phyloP scores from a whole-genome alignment of 2,329 filamentous ascomycete genomes.

The Hymenoscyphus albidus region DNA sequence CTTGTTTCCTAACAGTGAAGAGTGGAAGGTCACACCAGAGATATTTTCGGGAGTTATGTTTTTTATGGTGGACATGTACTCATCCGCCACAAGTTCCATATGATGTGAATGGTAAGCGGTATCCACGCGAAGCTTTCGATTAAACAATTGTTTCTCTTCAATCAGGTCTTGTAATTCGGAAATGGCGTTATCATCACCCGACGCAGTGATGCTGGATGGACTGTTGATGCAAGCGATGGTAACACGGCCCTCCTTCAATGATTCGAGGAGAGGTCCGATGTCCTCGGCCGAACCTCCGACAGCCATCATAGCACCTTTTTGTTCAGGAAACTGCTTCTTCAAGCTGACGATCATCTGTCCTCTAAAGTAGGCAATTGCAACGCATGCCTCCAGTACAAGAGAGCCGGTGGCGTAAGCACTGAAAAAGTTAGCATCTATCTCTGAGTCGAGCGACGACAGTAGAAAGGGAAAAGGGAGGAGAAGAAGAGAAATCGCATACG shows the following conservation, averaged over 20 bases:
- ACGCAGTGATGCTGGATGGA: constrained; percentile 32
- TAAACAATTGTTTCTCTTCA: constrained; percentile 30
- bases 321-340: constrained; percentile 18
- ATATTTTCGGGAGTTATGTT: constrained; percentile 10
- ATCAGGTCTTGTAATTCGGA: constrained; percentile 29
- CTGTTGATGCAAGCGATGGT: constrained; percentile 37
- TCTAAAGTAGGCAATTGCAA: constrained; percentile 45
- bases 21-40: constrained; percentile 21
- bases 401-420: constrained; percentile 41
- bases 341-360: constrained; percentile 33
- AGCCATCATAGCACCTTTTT: constrained; percentile 52
- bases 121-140: constrained; percentile 31
- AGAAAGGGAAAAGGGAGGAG: too few species aligned
- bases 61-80: constrained; percentile 25
- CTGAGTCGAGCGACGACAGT: too few species aligned
- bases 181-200: constrained; percentile 31
- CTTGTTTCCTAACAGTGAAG: constrained; percentile 25
- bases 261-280: constrained; percentile 37
- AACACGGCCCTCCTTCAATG: constrained; percentile 28
- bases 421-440: too few species aligned
- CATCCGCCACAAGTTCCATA: constrained; percentile 31
- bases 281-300: constrained; percentile 37
- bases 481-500: constrained; percentile 17
- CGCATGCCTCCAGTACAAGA: constrained; percentile 34
- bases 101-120: constrained; percentile 36